Base-by-base conservation (phyloP, 805 yeast species). In the Schizosaccharomyces octosporus region DNA sequence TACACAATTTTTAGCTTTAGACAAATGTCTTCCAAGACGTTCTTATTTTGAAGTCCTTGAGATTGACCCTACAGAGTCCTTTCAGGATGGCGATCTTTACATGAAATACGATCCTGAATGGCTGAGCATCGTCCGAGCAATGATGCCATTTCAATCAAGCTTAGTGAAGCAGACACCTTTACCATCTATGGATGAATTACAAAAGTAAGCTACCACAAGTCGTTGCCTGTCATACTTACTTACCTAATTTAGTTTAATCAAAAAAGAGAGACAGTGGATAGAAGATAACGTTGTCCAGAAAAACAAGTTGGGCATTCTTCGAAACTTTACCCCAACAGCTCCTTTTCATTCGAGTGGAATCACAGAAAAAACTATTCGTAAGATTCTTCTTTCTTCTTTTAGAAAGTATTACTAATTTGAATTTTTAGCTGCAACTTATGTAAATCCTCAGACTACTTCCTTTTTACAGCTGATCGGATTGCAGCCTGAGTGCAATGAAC, bases 11-110 rank as follows among this genome's bases (percentile, higher is more conserved):
- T 70, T 86, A 39, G 93, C 97, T 0, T 74, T 90, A 32, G 97
- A 89, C 69, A 90, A 90, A 70, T 87, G 95, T 66, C 72, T 85
- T 1, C 87, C 87, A 1, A 72, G 76, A 19, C 73, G 95, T 27
- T 67, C 73, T 29, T 86, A 77, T 67, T 64, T 87, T 9, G 83
- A 83, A 63, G 66, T 78, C 3, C 29, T 81, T 45, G 45, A 61
- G 6, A 15, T 64, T 43, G 61, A 51, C 24, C 39, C 45, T 9
- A 13, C 57, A 21, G 32, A 29, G 13, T 21, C 48, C 4, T 5
- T 17, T 27, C n/a, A 31, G 9, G 48, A 31, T 2, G 48, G 11
- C n/a, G 15, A 17, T 9, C 42, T 17, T 7, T 17, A 29, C 29
- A 5, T 71, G 17, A 55, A 51, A 15, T 72, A 70, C 61, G 74